Conservation (phyloP, 805 yeast species). For the Wickerhamiella bombiphila region DNA sequence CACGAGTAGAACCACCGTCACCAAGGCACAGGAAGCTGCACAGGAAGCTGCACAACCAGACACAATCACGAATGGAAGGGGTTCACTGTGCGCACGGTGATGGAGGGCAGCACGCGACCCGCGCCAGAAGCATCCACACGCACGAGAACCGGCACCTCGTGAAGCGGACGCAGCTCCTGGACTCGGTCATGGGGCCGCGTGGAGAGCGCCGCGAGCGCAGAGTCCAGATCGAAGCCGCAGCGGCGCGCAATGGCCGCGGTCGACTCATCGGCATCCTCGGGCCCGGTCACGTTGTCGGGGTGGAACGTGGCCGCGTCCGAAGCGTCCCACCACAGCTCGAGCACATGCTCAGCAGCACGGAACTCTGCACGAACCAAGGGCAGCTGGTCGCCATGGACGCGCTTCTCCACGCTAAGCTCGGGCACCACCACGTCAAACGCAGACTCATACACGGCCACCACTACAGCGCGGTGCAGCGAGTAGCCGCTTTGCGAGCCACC, state of each 20-base stretch:
- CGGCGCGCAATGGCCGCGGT: slow-evolving; percentile 5
- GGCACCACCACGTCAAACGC: slow-evolving; percentile 86
- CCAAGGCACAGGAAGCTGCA: too few species aligned
- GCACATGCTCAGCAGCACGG: slow-evolving; percentile 46
- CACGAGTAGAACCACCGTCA: too few species aligned
- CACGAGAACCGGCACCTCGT: slow-evolving; percentile 62
- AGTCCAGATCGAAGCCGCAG: slow-evolving; percentile 4
- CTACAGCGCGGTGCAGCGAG: slow-evolving; percentile 69
- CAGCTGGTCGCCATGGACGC: slow-evolving; percentile 79
- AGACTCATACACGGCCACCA: slow-evolving; percentile 85
- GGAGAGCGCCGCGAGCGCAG: slow-evolving; percentile 24
- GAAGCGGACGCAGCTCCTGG: slow-evolving; percentile 70
- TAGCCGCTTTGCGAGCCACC: slow-evolving; percentile 35
- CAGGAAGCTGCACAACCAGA: too few species aligned
- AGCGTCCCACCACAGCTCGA: slow-evolving; percentile 84
- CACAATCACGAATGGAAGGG: too few species aligned
- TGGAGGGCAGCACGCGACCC: slow-evolving; percentile 77
- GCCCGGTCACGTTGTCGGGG: slow-evolving; percentile 30
- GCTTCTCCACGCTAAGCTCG: slow-evolving; percentile 40
- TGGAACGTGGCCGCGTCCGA: slow-evolving; percentile 87
- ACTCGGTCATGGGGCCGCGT: slow-evolving; percentile 53
- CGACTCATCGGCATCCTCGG: slow-evolving; percentile 1
- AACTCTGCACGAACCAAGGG: slow-evolving; percentile 89
- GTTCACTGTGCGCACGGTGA: slow-evolving; percentile 79
- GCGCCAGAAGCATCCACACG: slow-evolving; percentile 60